Base-by-base conservation (phyloP, 345 rosid species). In the Populus euphratica region DNA sequence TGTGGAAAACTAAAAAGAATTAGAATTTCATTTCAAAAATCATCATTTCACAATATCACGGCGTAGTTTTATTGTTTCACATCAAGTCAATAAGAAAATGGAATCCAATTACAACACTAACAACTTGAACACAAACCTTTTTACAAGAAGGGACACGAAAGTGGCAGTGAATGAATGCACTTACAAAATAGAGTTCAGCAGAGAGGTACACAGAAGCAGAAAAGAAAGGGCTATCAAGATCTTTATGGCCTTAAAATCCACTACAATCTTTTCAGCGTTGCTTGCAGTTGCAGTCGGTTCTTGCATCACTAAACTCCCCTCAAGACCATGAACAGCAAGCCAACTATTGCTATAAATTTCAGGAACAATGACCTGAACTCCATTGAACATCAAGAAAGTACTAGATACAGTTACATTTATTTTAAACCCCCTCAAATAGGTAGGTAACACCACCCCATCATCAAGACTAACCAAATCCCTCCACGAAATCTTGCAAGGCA, bases 301-400 rank as follows among this genome's bases (percentile, higher is more conserved):
- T 25, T 61, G 52, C 10, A 31, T 41, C 54, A 25, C 6, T 9
- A 76, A 76, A 76, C 68, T 76, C 21, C 69, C 79, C 31, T 78
- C 54, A 29, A 90, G 74, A 16, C 92, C 94, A 75, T 86, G 92
- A 73, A 87, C 78, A 10, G 59, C 82, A 41, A 89, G 70, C 82
- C 84, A 79, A 0, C 74, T 73, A n/a, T 79, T 81, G 23, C 43
- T 49, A 66, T 78, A 90, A 61, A 89, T 47, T 66, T 84, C 85
- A 11, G 89, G 89, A 68, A 67, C 74, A 5, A 82, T 36, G 44
- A 90, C 77, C 9, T 83, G 85, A 43, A 82, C 87, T 67, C 77
- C 87, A 83, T 87, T 90, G 18, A 87, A 75, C 80, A 81, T 41
- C 82, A 87, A 72, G 35, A 69, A 72, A 80, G 77, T 83, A 33